phyloP scores from a whole-genome alignment of 2,329 filamentous ascomycete species.

The Thielaviopsis musarum region DNA sequence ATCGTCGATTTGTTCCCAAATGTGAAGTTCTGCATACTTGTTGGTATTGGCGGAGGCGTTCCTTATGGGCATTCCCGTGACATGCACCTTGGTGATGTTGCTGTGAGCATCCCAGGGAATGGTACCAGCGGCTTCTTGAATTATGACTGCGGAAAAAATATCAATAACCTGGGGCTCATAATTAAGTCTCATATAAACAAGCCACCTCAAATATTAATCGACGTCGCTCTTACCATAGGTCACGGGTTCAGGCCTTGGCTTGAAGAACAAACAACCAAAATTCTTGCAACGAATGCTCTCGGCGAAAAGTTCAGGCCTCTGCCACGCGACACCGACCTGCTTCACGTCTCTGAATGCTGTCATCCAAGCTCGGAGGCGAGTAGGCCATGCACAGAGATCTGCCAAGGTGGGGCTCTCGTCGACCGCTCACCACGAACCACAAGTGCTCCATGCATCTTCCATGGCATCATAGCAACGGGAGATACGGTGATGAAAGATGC shows the following conservation, averaged over 20 bases:
- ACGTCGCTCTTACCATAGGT: background rate
- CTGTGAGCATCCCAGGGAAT: background rate
- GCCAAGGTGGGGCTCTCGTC: background rate
- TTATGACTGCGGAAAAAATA: background rate
- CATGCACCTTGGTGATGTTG: background rate
- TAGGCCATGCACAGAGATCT: background rate
- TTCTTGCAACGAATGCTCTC: too few relatives aligned
- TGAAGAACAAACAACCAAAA: too few relatives aligned
- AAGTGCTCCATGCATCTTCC: background rate
- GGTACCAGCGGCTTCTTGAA: background rate
- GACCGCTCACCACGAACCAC: background rate
- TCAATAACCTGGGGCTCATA: background rate
- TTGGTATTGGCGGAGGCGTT: background rate
- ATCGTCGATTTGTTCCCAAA: background rate
- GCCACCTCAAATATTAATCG: background rate
- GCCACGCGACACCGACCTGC: too few relatives aligned
- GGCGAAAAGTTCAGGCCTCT: too few relatives aligned
- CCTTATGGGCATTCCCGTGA: background rate
- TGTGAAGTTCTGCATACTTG: background rate
- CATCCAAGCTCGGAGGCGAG: too few relatives aligned
- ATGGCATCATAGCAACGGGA: background rate
- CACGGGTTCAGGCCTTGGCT: too few relatives aligned
- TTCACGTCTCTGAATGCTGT: too few relatives aligned
- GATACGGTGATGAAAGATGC: background rate
- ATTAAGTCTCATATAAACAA: background rate